Conservation (phyloP, 1,284 basidiomycete genomes). For the Microbotryum saponariae region DNA sequence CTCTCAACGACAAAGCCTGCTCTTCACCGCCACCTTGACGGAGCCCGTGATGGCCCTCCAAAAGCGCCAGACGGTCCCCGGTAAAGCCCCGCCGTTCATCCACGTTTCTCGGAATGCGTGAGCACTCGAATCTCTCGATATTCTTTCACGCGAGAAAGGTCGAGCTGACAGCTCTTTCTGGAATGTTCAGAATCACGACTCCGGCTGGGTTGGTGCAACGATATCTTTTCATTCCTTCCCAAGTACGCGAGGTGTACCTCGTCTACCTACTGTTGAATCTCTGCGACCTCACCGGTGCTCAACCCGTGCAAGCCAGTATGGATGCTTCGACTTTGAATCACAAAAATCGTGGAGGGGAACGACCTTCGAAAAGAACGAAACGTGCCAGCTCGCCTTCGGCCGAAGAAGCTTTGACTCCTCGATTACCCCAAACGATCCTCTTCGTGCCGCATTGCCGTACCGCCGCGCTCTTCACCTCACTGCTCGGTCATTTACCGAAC, state of each 20-base stretch:
- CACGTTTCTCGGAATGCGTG: conserved; percentile 72
- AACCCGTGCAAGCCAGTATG: conserved; percentile 38
- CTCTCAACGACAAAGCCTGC: conserved; percentile 78
- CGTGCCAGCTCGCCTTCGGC: conserved; percentile 37
- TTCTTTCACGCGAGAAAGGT: too few species aligned
- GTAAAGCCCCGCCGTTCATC: conserved; percentile 80
- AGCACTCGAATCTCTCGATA: conserved; percentile 36
- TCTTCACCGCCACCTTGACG: conserved; percentile 94
- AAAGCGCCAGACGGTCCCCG: conserved; percentile 62
- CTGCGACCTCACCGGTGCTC: conserved; percentile 33
- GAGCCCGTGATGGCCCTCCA: conserved; percentile 75
- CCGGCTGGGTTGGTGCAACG: conserved; percentile 77
- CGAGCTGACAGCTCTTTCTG: background rate
- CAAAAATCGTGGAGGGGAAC: background rate
- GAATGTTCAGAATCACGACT: conserved; percentile 59
- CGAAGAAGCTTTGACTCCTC: conserved; percentile 49
- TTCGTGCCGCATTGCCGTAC: conserved; percentile 83
- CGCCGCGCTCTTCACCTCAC: conserved; percentile 60
- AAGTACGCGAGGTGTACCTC: conserved; percentile 88
- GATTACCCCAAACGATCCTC: conserved; percentile 80
- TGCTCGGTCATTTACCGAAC: conserved; percentile 65
- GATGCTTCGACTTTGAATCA: conserved; percentile 12
- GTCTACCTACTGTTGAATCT: conserved; percentile 79
- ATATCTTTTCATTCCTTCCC: conserved; percentile 89
- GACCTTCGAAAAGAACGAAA: conserved; percentile 34